Base-by-base conservation (phyloP, 495 filamentous ascomycete genomes). In the Penicillium ucsense region DNA sequence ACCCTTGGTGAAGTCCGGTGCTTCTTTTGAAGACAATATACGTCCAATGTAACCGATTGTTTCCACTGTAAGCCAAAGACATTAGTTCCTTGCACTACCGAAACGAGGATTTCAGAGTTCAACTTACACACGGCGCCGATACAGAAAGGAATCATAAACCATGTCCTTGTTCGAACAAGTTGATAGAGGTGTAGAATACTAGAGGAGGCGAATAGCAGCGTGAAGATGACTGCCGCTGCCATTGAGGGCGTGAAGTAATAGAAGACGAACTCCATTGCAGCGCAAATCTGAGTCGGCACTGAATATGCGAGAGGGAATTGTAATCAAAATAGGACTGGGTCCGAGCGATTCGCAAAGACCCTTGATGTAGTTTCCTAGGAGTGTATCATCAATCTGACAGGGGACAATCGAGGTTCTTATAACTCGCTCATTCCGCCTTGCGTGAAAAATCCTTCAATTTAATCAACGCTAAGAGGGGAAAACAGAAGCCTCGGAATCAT, bases 101-200 rank as follows among this genome's bases (percentile, higher is more conserved):
- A 20, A 31, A 2, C 8, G 1, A 20, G 11, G 46, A 1, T n/a
- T 34, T 43, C 5, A 20, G 4, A 9, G 3, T 33, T 43, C 3
- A 8, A 64, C 77, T 51, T 62, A 82, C 77, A 63, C 30, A 71
- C 49, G 11, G 71, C 75, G 29, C 80, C 77, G 12, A 82, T 60
- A 33, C 70, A 47, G 53, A 83, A 79, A 3, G 73, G 67, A 12
- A 80, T 68, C 63, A 78, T 71, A 61, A 79, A 81, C 74, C 72
- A 76, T 11, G 70, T 64, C 29, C 69, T 51, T 5, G 65, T 70
- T 6, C 61, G 64, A 10, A 69, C 41, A 6, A 75, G 54, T n/a
- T 74, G 68, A 34, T 62, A 79, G 31, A 58, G 41, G 43, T 81
- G 78, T 1, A 68, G 27, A 2, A 59, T 10, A 0, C 76, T 75